These are phyloP conservation scores for Ustulina deusta DNA, from an alignment of 2,329 filamentous ascomycete genomes.

Conservation along the genomic window DNA sequence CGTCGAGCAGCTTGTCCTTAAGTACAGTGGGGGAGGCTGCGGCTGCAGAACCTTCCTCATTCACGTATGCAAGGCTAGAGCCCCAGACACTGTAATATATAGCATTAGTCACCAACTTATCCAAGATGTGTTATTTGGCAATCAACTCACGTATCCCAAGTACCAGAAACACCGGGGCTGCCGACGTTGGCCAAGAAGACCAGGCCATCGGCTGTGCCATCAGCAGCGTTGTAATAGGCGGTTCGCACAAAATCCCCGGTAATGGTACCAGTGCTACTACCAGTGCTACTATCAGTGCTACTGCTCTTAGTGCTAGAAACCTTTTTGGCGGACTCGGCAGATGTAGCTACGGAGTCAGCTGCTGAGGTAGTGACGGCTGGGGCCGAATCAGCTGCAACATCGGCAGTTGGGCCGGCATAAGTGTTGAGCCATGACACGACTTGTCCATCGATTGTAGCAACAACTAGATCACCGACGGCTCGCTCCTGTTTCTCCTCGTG, in stretches of 20 bases:
- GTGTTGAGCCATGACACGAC: slow-evolving; percentile 70
- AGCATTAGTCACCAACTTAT: slow-evolving; percentile 19
- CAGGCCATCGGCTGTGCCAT: slow-evolving; percentile 57
- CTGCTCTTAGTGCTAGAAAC: slow-evolving; percentile 10
- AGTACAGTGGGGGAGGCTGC: slow-evolving; percentile 56
- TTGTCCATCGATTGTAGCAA: slow-evolving; percentile 69
- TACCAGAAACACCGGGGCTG: slow-evolving; percentile 55
- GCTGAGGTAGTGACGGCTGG: slow-evolving; percentile 35
- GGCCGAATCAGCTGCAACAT: slow-evolving; percentile 38
- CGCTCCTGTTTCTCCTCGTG: slow-evolving; percentile 59
- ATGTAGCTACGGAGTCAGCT: slow-evolving; percentile 27
- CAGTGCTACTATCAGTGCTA: slow-evolving; percentile 6
- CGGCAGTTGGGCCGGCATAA: slow-evolving; percentile 57
- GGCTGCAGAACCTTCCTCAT: slow-evolving; percentile 56
- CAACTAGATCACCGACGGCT: slow-evolving; percentile 59
- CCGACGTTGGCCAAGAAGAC: slow-evolving; percentile 64
- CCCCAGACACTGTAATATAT: slow-evolving; percentile 56
- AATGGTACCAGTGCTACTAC: slow-evolving; percentile 32
- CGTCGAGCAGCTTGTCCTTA: slow-evolving; percentile 55
- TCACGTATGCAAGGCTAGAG: slow-evolving; percentile 60
- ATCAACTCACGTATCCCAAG: slow-evolving; percentile 58
- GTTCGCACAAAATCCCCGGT: slow-evolving; percentile 56
- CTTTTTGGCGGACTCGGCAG: slow-evolving; percentile 30
- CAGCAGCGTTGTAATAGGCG: slow-evolving; percentile 60
- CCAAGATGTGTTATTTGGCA: neutral